phyloP scores from a whole-genome alignment of 306 rosid species.

The Lablab purpureus region DNA sequence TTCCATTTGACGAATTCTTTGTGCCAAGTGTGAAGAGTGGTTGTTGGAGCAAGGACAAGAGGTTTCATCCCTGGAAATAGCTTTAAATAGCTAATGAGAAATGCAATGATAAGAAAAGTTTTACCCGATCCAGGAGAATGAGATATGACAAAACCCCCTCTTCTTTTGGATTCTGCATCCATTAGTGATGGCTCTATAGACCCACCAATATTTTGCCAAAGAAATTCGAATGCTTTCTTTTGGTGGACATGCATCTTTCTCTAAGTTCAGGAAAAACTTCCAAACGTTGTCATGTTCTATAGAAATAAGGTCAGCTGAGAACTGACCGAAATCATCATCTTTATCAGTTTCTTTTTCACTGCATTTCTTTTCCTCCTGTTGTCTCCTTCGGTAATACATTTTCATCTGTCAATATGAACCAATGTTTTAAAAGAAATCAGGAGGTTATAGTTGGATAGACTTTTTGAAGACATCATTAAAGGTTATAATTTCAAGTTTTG shows the following conservation, averaged over 20 bases:
- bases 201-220: conserved; percentile 72
- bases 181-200: conserved; percentile 64
- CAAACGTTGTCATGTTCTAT: background rate
- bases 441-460: background rate
- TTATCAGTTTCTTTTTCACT: background rate
- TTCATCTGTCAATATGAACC: background rate
- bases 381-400: background rate
- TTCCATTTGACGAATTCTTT: conserved; percentile 89
- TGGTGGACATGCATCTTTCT: background rate
- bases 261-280: background rate
- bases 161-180: conserved; percentile 57
- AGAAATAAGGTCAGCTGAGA: background rate
- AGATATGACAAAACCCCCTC: conserved; percentile 58
- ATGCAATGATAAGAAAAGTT: conserved; percentile 81
- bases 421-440: background rate
- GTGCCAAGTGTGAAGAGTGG: conserved; percentile 88
- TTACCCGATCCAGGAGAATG: conserved; percentile 73
- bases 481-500: background rate
- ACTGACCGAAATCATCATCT: background rate
- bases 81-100: conserved; percentile 82
- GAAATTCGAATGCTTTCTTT: background rate
- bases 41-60: conserved; percentile 85
- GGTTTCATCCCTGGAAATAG: conserved; percentile 83
- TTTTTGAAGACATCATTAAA: background rate
- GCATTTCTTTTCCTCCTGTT: background rate